Evolutionary conservation across 2,329 filamentous ascomycete genomes (phyloP).

Genomic region (Lachnellula suecica): DNA sequence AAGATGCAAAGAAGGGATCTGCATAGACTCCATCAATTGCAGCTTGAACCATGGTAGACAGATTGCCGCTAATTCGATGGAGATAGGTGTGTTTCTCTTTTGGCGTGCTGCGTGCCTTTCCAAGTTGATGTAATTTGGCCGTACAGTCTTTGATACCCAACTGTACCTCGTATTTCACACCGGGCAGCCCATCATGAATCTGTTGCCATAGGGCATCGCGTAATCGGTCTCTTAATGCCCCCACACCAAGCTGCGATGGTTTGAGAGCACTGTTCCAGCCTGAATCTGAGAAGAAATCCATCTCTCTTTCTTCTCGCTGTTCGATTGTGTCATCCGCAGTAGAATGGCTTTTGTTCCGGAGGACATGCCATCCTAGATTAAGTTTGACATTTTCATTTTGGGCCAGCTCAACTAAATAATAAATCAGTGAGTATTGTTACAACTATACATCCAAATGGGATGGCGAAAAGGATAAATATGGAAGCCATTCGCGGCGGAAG

Average conservation of each 20-base stretch:
- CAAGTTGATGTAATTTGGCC: constrained; percentile 7
- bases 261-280: constrained; percentile 17
- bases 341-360: constrained; percentile 45
- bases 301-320: constrained; percentile 4
- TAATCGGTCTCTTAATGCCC: constrained; percentile 44
- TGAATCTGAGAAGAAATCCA: constrained; percentile 14
- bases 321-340: constrained; percentile 40
- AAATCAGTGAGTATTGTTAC: not conserved
- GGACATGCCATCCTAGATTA: constrained; percentile 45
- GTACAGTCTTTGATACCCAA: not conserved
- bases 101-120: constrained; percentile 4
- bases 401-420: constrained; percentile 29
- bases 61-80: constrained; percentile 12
- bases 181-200: constrained; percentile 15
- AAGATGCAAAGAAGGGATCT: constrained; percentile 14
- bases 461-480: not conserved
- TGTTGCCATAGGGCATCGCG: constrained; percentile 30
- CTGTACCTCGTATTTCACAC: constrained; percentile 23
- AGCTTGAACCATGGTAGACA: constrained; percentile 14
- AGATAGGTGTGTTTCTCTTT: constrained; percentile 12
- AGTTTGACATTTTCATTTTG: constrained; percentile 39
- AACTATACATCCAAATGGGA: not conserved
- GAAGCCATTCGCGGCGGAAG: too few species aligned
- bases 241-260: constrained; percentile 33
- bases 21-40: constrained; percentile 20